phyloP scores from a whole-genome alignment of 2,329 filamentous ascomycete genomes.

The Pyricularia sp. region DNA sequence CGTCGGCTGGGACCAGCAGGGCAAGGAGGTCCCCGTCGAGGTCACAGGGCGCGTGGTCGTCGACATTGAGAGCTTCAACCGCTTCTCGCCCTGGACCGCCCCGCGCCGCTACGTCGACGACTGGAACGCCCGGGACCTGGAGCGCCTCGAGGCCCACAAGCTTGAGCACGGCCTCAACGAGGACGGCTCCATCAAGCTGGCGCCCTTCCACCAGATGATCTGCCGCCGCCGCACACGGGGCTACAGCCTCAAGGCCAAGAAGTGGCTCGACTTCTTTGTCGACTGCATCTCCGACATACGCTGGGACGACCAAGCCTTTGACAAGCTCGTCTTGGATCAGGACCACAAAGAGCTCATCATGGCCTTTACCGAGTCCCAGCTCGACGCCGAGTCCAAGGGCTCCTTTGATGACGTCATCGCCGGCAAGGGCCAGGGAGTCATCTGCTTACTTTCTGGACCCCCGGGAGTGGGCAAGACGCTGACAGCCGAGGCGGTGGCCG shows the following conservation, averaged over 20 bases:
- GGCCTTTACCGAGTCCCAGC: conserved; percentile 38
- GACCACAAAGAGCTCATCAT: conserved; percentile 42
- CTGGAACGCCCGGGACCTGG: conserved; percentile 23
- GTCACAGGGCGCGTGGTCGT: conserved; percentile 27
- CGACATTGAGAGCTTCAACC: conserved; percentile 27
- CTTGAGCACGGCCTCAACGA: conserved; percentile 11
- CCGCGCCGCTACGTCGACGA: conserved; percentile 18
- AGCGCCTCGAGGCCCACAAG: conserved; percentile 17
- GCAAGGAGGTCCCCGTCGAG: conserved; percentile 20
- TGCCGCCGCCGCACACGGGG: conserved; percentile 27
- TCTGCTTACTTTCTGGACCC: conserved; percentile 19
- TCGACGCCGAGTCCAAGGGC: conserved; percentile 20
- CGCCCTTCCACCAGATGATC: conserved; percentile 23
- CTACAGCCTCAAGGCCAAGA: conserved; percentile 37
- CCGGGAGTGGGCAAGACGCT: conserved; percentile 28
- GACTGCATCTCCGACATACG: conserved; percentile 32
- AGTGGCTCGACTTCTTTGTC: conserved; percentile 39
- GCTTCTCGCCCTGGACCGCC: conserved; percentile 21
- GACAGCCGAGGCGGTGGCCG: conserved; percentile 36
- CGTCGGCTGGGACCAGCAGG: conserved; percentile 23
- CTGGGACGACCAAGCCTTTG: conserved; percentile 40
- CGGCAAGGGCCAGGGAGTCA: conserved; percentile 39
- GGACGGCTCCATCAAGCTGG: conserved; percentile 16
- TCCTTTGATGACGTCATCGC: conserved; percentile 41
- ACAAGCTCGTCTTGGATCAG: conserved; percentile 35